Evolutionary conservation across 176 grass and related monocot species (phyloP), one percentile per base, ranked within the genome.

Genomic region (Oryza longistaminata): DNA sequence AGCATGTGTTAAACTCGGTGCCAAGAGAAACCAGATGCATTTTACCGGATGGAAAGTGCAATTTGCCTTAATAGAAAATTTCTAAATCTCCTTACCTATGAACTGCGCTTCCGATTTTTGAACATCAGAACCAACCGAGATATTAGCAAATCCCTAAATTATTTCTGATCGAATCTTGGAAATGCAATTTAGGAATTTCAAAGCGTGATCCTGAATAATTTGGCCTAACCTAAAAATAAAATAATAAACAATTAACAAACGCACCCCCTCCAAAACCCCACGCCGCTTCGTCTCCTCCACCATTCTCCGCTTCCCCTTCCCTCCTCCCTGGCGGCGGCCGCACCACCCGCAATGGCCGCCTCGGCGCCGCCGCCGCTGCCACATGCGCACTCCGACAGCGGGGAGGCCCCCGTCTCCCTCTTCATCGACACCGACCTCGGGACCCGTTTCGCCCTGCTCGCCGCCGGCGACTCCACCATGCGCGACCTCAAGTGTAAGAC

Each of bases 381-480:
- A 21, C 68, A 1, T 66, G 68, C 65, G 74, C 60, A n/a, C 37
- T 45, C 58, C 35, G 27, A 2, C 17, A 3, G 31, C 25, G 73
- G 66, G 53, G 60, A 46, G 10, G 53, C 4, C 19, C 25, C 53
- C 15, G 3, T 92, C 11, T 31, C 81, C 50, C 64, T 98, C 9
- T 99, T 88, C 80, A 11, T 96, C 12, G 79, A 92, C 70, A 92
- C 96, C 22, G 81, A 83, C 43, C 77, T 99, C 34, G 86, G 75
- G 75, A 96, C 90, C 46, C 61, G 55, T 66, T 86, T 99, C 61
- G 91, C 66, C 25, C 33, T 94, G 53, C 11, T 65, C 43, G 79
- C 86, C 75, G 84, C 86, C 75, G 64, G 49, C 50, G 84, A 80
- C 61, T 83, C 91, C 24, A 80, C 86, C 31, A 46, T 94, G 62